Base-by-base conservation (phyloP, 345 rosid genomes). In the Draba incana region DNA sequence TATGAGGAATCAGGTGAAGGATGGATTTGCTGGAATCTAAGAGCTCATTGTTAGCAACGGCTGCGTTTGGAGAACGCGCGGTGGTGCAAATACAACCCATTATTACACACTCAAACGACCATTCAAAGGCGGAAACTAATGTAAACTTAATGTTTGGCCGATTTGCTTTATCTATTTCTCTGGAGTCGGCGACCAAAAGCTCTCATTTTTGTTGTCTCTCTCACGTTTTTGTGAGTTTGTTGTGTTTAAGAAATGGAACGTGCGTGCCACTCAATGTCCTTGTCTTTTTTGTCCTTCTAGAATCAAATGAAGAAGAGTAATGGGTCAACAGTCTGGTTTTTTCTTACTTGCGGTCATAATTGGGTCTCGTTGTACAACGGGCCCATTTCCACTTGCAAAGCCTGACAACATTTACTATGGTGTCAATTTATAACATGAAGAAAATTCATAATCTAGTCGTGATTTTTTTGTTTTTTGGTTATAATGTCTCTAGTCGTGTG, bases 1-100 rank as follows among this genome's bases (percentile, higher is more conserved):
- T 66, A 50, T 24, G 53, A 72, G 72, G 72, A 12, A 74, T 54
- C 9, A 74, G 67, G 0, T 59, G 72, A 66, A 60, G 72, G 16
- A 60, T 67, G 6, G 77, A 74, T 66, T 74, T 74, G 72, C 68
- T 74, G 13, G 77, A 74, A 41, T 72, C 77, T 50, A 64, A 30
- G 3, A 62, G 55, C 10, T 65, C 54, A 16, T 31, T 72, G 44
- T 72, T 45, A 0, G 71, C 31, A 15, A 58, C 69, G 53, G 77
- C 71, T 30, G 77, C 77, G 66, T 39, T 65, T 41, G 71, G 77
- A 15, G 77, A 57, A 57, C 77, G 71, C 2, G 77, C 77, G 54
- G 77, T 72, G 49, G 77, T 62, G 68, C 77, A 74, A 30, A 74
- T 74, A 52, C 77, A 74, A 35, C 77, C 77, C 78, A 74, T 74